A percentile compares a stretch with the other conserved stretches of the same genome.
Conservation (phyloP, 2,329 filamentous ascomycete genomes). For the Nemania diffusa region DNA sequence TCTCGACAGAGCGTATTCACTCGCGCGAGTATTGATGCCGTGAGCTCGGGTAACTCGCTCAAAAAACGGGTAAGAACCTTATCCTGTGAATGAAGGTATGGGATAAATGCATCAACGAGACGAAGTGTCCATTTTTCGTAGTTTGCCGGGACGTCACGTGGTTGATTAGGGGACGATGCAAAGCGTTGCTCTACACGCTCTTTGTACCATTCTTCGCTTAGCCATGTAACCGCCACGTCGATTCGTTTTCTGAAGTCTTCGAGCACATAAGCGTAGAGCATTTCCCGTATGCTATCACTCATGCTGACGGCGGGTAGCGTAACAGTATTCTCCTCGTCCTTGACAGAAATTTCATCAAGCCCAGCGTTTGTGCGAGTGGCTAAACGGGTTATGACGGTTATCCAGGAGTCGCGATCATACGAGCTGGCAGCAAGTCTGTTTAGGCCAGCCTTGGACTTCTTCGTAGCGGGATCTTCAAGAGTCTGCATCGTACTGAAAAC, state of each 20-base stretch:
- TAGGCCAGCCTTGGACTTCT: slow-evolving; percentile 77
- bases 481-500: slow-evolving; percentile 82
- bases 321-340: slow-evolving; percentile 63
- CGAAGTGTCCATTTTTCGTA: slow-evolving; percentile 84
- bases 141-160: slow-evolving; percentile 65
- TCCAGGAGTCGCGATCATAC: slow-evolving; percentile 89
- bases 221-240: slow-evolving; percentile 90
- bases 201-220: slow-evolving; percentile 98
- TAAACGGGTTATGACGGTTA: slow-evolving; percentile 85
- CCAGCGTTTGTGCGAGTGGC: slow-evolving; percentile 82
- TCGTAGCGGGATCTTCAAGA: slow-evolving; percentile 72
- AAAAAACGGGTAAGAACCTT: slow-evolving; percentile 91
- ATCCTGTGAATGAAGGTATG: slow-evolving; percentile 91
- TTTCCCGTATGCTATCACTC: slow-evolving; percentile 78
- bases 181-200: slow-evolving; percentile 69
- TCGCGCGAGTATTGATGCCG: slow-evolving; percentile 74
- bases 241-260: slow-evolving; percentile 92
- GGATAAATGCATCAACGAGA: slow-evolving; percentile 87
- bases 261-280: slow-evolving; percentile 84
- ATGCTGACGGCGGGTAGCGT: slow-evolving; percentile 53
- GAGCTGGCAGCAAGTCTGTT: slow-evolving; percentile 85
- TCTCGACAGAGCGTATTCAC: slow-evolving; percentile 75
- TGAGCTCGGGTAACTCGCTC: slow-evolving; percentile 88
- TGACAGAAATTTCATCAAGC: slow-evolving; percentile 69
- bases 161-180: slow-evolving; percentile 54